Percentiles rank a stretch among this genome's conserved stretches.
Conservation (phyloP, 768 basidiomycete genomes). For the Suillus subaureus region DNA sequence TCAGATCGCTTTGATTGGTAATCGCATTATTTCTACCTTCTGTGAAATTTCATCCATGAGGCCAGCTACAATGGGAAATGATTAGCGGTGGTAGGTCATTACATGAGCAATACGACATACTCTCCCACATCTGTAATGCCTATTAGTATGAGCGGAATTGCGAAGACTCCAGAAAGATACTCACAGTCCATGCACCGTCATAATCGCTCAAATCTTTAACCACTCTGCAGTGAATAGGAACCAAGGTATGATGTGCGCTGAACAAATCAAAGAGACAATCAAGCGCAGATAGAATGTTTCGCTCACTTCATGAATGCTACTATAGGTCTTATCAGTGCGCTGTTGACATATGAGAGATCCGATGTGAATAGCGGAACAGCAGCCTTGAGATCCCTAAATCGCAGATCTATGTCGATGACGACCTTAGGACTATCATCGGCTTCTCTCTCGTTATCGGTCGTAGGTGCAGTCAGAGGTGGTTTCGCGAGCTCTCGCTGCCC, state of each 20-base stretch:
- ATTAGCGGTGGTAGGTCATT: conserved; percentile 7
- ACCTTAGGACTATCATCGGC: conserved; percentile 48
- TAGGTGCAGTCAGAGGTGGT: conserved; percentile 79
- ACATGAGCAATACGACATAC: conserved; percentile 45
- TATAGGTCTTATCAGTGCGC: conserved; percentile 91
- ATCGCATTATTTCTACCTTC: conserved; percentile 46
- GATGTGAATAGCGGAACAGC: conserved; percentile 89
- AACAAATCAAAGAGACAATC: conserved; percentile 10
- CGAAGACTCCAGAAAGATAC: conserved; percentile 29
- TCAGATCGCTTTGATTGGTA: background rate
- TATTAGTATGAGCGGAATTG: conserved; percentile 17
- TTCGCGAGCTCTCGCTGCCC: conserved; percentile 87
- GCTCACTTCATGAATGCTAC: conserved; percentile 97
- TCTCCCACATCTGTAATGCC: conserved; percentile 81
- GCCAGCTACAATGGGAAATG: conserved; percentile 59
- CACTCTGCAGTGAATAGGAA: conserved; percentile 91
- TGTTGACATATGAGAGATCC: conserved; percentile 90
- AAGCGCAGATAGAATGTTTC: background rate
- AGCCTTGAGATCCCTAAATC: conserved; percentile 95
- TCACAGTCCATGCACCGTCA: conserved; percentile 94
- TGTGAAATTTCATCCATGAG: conserved; percentile 88
- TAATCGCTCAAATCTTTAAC: conserved; percentile 85
- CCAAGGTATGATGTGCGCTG: conserved; percentile 90
- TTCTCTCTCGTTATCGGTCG: conserved; percentile 35
- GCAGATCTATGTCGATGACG: conserved; percentile 88